Evolutionary conservation across 2,329 filamentous ascomycete genomes (phyloP).

Genomic region (Botrytis tulipae): DNA sequence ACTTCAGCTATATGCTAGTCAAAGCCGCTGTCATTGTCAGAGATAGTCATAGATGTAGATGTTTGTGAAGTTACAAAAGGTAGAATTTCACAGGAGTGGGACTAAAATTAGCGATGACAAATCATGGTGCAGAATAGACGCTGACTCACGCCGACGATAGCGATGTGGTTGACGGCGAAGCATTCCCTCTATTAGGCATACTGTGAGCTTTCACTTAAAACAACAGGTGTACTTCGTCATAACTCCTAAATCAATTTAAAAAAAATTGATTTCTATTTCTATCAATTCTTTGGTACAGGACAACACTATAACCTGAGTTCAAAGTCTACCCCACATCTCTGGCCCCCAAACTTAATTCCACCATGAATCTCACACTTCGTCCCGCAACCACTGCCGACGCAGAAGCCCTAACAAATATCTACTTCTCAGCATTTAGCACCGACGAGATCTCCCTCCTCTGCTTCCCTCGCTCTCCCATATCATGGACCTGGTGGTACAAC

Average conservation of each 20-base stretch:
- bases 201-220: not conserved
- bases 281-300: accelerated
- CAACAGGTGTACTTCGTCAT: accelerated
- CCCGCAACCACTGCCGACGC: conserved; percentile 45
- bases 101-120: not conserved
- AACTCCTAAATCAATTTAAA: too few species aligned
- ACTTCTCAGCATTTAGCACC: conserved; percentile 46
- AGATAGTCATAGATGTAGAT: not conserved
- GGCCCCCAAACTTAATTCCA: conserved; percentile 1
- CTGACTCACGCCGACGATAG: conserved; percentile 14
- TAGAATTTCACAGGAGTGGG: not conserved
- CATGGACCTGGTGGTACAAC: conserved; percentile 41
- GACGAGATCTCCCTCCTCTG: conserved; percentile 42
- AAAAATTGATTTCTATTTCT: not conserved
- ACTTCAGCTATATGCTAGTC: accelerated
- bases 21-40: not conserved
- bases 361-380: conserved; percentile 39
- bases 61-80: not conserved
- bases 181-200: not conserved
- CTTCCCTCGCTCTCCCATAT: conserved; percentile 38
- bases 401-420: conserved; percentile 44
- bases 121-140: not conserved
- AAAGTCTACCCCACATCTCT: not conserved
- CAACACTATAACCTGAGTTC: not conserved
- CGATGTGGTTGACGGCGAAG: not conserved